phyloP scores from a whole-genome alignment of 805 yeast species.

The Yamadazyma sp. region DNA sequence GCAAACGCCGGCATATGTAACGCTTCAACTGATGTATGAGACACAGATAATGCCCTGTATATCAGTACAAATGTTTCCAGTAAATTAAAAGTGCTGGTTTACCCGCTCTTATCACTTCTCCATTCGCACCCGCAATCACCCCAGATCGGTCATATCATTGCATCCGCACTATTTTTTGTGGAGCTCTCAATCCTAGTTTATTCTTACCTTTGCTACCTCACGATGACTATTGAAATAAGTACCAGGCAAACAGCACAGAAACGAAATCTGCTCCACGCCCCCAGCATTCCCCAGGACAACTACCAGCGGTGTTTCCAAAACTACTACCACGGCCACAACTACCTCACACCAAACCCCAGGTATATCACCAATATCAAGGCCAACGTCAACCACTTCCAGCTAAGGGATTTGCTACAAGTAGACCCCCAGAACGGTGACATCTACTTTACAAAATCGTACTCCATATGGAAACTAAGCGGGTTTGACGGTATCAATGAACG shows the following conservation, averaged over 20 bases:
- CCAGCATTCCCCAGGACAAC: constrained; percentile 10
- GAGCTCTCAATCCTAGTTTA: too few relatives aligned
- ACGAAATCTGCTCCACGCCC: constrained; percentile 4
- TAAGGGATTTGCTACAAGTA: constrained; percentile 68
- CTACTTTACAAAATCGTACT: constrained; percentile 58
- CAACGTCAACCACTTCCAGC: constrained; percentile 68
- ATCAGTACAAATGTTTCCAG: too few relatives aligned
- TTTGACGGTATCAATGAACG: constrained; percentile 16
- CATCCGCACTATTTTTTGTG: too few relatives aligned
- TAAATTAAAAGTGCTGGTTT: too few relatives aligned
- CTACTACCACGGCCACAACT: constrained; percentile 40
- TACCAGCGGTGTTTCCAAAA: constrained; percentile 38
- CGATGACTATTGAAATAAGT: constrained; percentile 16
- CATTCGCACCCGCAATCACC: too few relatives aligned
- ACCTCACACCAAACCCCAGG: constrained; percentile 35
- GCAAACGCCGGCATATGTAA: too few relatives aligned
- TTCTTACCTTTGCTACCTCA: not conserved
- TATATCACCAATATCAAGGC: constrained; percentile 34
- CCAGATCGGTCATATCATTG: too few relatives aligned
- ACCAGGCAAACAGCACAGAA: constrained; percentile 1
- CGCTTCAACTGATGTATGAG: too few relatives aligned
- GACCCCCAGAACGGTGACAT: constrained; percentile 42
- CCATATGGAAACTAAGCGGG: constrained; percentile 41
- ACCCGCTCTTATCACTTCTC: too few relatives aligned
- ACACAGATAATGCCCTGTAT: too few relatives aligned